Evolutionary conservation across 176 grass and related monocot species (phyloP).

Genomic region (Carex parvula): DNA sequence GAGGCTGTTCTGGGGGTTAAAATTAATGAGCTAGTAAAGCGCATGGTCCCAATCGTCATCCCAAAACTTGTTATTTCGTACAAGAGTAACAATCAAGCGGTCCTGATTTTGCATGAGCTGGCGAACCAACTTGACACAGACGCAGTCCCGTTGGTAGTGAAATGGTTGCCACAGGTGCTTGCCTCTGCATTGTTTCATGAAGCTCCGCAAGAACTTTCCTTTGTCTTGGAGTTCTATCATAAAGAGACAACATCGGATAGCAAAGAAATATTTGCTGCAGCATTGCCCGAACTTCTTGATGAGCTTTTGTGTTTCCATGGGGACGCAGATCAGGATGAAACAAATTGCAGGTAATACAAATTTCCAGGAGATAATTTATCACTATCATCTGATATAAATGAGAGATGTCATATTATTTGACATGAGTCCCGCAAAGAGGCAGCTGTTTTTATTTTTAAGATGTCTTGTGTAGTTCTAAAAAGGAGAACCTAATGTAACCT

Average conservation of each 20-base stretch:
- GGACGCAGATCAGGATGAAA: constrained; percentile 59
- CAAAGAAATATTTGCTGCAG: constrained; percentile 91
- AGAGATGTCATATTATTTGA: neutral
- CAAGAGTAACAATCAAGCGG: constrained; percentile 50
- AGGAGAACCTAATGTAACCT: neutral
- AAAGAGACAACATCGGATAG: constrained; percentile 62
- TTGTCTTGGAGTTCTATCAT: constrained; percentile 86
- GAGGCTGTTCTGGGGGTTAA: constrained; percentile 75
- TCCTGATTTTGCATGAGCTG: constrained; percentile 67
- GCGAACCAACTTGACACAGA: constrained; percentile 65
- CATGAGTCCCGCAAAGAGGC: neutral
- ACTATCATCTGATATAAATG: neutral
- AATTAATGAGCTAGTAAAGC: constrained; percentile 56
- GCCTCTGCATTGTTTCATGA: constrained; percentile 75
- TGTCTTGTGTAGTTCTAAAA: neutral
- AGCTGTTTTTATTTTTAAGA: neutral
- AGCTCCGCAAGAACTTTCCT: constrained; percentile 56
- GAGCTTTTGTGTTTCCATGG: constrained; percentile 91
- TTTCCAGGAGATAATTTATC: neutral
- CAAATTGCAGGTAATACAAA: constrained; percentile 47
- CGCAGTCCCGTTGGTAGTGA: constrained; percentile 49
- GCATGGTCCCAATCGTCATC: constrained; percentile 82
- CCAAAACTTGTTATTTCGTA: constrained; percentile 83
- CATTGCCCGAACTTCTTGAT: constrained; percentile 75
- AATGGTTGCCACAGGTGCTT: constrained; percentile 71